Evolutionary conservation across 1,284 basidiomycete genomes (phyloP), one percentile per base, ranked within the genome.

Genomic region (Ceratobasidium papillatum): DNA sequence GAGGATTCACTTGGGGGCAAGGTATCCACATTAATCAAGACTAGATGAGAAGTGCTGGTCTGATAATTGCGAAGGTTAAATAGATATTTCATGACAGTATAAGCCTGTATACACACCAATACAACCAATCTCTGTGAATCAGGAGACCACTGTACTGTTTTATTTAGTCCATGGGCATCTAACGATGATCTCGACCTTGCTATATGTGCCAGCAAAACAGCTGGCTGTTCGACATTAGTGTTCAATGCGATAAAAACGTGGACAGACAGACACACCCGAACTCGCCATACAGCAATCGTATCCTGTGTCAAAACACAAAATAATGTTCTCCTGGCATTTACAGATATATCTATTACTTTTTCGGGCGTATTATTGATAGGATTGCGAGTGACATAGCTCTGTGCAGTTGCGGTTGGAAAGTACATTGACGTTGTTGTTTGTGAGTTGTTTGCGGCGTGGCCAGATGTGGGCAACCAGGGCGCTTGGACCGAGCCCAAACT

Each of bases 351-450:
- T 59, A 94, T 81, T 56, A 93, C 84, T 19, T 85, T 83, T 78
- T 91, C 90, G 65, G 85, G 83, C 14, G 86, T 84, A 66, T 88
- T 82, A 77, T 49, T 75, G 19, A 75, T 19, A 43, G 56, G 72
- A 58, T 73, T 32, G 9, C 58, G 76, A 65, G 62, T 91, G 87
- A 25, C 91, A 91, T 58, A 93, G 82, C 36, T 87, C 85, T 59
- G 92, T 90, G 92, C 91, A 66, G 91, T 88, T 41, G 90, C 89
- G 25, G 91, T 94, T 74, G 92, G 92, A 82, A 94, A 94, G 83
- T 94, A 94, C 92, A 94, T 94, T 74, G 34, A 30, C 19, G 72
- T 73, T 61, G 58, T 51, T 38, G 69, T 52, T 51, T 51, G 69
- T 51, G 11, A 22, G 36, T 58, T 58, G 54, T 58, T 58, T 58